phyloP scores from a whole-genome alignment of 2,329 filamentous ascomycete species.

The Ilyonectria destructans region DNA sequence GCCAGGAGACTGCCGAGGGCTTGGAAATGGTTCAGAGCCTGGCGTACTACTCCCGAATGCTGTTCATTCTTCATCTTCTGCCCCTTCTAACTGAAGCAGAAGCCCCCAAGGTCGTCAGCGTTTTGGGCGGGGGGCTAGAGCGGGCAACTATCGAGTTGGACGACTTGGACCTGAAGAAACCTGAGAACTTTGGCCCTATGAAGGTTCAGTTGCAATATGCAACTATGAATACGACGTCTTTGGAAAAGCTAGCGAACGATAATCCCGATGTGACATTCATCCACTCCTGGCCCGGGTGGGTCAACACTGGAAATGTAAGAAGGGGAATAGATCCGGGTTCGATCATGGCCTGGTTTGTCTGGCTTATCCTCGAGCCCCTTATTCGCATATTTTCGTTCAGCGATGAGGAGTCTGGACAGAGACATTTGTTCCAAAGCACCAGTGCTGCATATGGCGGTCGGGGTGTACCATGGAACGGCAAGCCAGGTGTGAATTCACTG shows the following conservation, averaged over 20 bases:
- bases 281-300: constrained; percentile 50
- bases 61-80: constrained; percentile 59
- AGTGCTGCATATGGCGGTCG: constrained; percentile 56
- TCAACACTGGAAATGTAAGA: constrained; percentile 49
- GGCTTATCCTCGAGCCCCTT: constrained; percentile 53
- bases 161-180: constrained; percentile 50
- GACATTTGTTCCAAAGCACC: constrained; percentile 55
- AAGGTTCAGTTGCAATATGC: constrained; percentile 50
- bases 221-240: constrained; percentile 44
- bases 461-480: constrained; percentile 53
- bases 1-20: constrained; percentile 60
- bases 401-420: constrained; percentile 54
- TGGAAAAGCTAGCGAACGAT: constrained; percentile 46
- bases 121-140: constrained; percentile 45
- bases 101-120: constrained; percentile 47
- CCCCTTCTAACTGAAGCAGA: constrained; percentile 55
- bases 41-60: constrained; percentile 62
- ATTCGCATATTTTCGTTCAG: constrained; percentile 49
- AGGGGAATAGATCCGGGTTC: constrained; percentile 49
- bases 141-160: constrained; percentile 38
- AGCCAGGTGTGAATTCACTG: constrained; percentile 50
- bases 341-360: constrained; percentile 50
- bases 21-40: constrained; percentile 59
- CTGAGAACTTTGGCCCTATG: constrained; percentile 45
- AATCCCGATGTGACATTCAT: constrained; percentile 47